phyloP scores from a whole-genome alignment of 108 stramenopile species.

The Fistulifera pelliculosa region DNA sequence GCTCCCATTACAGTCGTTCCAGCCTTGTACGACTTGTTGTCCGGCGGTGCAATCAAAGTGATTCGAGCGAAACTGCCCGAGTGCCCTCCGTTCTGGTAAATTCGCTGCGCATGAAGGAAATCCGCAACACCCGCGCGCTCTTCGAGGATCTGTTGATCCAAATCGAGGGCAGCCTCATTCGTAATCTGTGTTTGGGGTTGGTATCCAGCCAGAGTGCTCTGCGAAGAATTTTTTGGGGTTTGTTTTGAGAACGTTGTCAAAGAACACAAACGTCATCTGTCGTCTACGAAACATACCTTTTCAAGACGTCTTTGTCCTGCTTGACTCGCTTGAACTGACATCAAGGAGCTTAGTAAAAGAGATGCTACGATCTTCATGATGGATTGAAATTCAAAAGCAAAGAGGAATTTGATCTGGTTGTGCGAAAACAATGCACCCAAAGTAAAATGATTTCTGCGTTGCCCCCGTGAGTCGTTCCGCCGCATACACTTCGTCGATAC shows the following conservation, averaged over 20 bases:
- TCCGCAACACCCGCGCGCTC: conserved; percentile 8
- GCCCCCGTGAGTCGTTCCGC: too few relatives aligned
- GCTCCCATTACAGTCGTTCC: conserved; percentile 13
- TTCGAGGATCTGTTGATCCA: conserved; percentile 46
- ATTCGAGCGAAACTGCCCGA: conserved; percentile 34
- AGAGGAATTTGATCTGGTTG: too few relatives aligned
- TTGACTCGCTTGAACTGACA: background rate
- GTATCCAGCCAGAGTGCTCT: background rate
- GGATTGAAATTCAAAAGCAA: too few relatives aligned
- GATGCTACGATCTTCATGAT: too few relatives aligned
- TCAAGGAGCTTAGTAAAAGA: background rate
- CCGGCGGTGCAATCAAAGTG: conserved; percentile 11
- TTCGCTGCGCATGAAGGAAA: conserved; percentile 13
- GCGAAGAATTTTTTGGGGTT: background rate
- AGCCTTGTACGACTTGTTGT: background rate
- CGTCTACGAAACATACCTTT: background rate
- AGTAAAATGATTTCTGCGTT: too few relatives aligned
- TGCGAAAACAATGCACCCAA: too few relatives aligned
- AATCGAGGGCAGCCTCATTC: conserved; percentile 28
- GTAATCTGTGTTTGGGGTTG: conserved; percentile 1
- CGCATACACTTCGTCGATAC: too few relatives aligned
- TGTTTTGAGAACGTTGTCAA: background rate
- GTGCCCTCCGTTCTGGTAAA: conserved; percentile 41
- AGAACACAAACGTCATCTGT: background rate
- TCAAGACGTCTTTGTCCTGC: background rate